phyloP scores from a whole-genome alignment of 768 basidiomycete species.

The Lactarius vividus region DNA sequence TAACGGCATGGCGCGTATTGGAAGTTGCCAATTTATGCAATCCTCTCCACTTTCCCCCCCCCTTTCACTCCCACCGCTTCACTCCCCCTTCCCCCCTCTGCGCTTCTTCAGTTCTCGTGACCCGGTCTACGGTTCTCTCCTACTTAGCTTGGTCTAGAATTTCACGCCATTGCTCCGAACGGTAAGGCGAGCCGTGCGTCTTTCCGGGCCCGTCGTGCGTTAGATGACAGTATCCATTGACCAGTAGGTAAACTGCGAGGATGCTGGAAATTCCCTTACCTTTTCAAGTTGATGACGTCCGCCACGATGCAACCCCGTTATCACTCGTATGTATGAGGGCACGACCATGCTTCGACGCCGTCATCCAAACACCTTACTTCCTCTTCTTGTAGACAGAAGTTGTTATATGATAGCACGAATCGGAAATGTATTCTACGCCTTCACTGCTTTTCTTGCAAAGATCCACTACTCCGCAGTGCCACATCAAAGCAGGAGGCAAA shows the following conservation, averaged over 20 bases:
- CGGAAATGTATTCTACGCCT: background rate
- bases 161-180: constrained; percentile 1
- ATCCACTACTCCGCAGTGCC: background rate
- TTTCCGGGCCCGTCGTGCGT: background rate
- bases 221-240: constrained; percentile 1
- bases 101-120: background rate
- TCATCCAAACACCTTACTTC: background rate
- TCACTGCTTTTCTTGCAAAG: background rate
- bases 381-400: background rate
- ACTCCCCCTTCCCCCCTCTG: background rate
- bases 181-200: constrained; percentile 4
- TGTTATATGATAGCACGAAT: background rate
- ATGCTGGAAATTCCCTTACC: background rate
- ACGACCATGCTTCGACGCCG: background rate
- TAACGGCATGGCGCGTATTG: constrained; percentile 13
- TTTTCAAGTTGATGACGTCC: constrained; percentile 9
- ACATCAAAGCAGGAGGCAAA: background rate
- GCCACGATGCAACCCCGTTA: constrained; percentile 20
- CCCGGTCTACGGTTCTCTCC: background rate
- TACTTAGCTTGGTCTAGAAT: constrained; percentile 13
- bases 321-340: background rate
- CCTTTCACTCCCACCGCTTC: background rate
- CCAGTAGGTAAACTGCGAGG: background rate
- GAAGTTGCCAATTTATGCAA: background rate
- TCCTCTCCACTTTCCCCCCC: background rate